These are phyloP conservation scores for Balakata baccata DNA, from an alignment of 345 rosid genomes.

Conservation along the genomic window DNA sequence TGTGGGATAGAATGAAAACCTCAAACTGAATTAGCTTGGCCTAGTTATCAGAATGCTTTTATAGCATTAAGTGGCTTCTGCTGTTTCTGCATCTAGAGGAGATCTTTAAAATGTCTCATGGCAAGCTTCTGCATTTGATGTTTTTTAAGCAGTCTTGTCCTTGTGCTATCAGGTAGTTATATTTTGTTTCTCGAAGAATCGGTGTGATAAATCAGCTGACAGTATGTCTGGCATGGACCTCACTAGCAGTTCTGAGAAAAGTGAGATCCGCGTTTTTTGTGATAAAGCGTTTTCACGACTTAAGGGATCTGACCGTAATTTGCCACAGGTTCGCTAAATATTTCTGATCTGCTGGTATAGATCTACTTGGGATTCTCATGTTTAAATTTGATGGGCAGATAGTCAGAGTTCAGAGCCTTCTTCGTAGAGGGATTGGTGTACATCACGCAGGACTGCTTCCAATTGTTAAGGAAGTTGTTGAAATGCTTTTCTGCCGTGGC, in stretches of 20 bases:
- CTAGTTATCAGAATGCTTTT: background rate
- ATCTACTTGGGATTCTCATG: background rate
- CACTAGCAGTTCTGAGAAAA: constrained; percentile 80
- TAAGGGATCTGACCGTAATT: constrained; percentile 90
- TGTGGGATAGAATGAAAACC: background rate
- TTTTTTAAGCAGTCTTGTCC: constrained; percentile 19
- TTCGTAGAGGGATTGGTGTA: constrained; percentile 85
- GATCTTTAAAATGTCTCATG: constrained; percentile 7
- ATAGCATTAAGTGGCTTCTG: background rate
- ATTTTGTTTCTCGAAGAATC: constrained; percentile 95
- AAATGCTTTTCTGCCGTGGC: constrained; percentile 97
- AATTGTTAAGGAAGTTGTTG: constrained; percentile 97
- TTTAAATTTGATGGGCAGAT: constrained; percentile 50
- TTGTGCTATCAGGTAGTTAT: constrained; percentile 62
- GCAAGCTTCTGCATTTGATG: constrained; percentile 11
- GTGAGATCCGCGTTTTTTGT: constrained; percentile 82
- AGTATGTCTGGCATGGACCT: constrained; percentile 66
- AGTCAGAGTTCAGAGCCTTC: constrained; percentile 86
- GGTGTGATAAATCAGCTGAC: constrained; percentile 89
- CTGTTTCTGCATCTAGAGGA: background rate
- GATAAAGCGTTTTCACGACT: constrained; percentile 92
- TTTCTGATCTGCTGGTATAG: background rate
- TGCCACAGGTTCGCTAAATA: constrained; percentile 72
- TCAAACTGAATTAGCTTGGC: background rate
- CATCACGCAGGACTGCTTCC: constrained; percentile 99